Evolutionary conservation across 2,329 filamentous ascomycete species (phyloP), one percentile per base, ranked within the genome.

Genomic region (Tolypocladium capitatum): DNA sequence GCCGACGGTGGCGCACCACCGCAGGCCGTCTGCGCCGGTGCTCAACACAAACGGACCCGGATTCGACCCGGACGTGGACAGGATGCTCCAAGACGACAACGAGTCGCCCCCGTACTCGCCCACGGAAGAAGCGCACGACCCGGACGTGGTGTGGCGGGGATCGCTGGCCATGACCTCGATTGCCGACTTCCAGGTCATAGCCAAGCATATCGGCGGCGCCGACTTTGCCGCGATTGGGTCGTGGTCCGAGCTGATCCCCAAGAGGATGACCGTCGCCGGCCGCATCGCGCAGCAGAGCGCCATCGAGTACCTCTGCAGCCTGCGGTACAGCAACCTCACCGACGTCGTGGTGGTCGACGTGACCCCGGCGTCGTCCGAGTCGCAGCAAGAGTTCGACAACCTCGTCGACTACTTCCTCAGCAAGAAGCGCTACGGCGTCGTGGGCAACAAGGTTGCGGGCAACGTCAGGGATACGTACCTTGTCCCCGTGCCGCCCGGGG

Each of bases 391-490:
- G 24, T 94, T 94, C 59, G 75, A 84, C 53, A 76, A 77, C 18
- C 72, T 97, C n/a, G 86, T 90, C 58, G 77, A 89, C 46, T 97
- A 98, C 67, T 97, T 98, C 61, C 72, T 81, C 38, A 75, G 75
- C 45, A 86, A 91, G 59, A 78, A 85, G 53, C 78, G 89, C 32
- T 98, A 94, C 62, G 91, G 89, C 20, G 91, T 97, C 1, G 76
- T 96, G 7, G 83, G 83, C 14, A 86, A 91, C 60, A 84, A 86
- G 62, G 76, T 78, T 1, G 68, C 81, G 30, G 76, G 80, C 20
- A 83, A 88, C 51, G 84, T 96, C 44, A 83, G 89, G 50, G 91
- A 97, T 60, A 86, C 90, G 1, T 97, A 97, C 63, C 76, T 97
- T 31, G 83, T 96, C 10, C 91, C 92, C 0, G 79, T 97, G 5